These are phyloP conservation scores for Xylaria polymorpha DNA, from an alignment of 2,329 filamentous ascomycete species.

Conservation along the genomic window DNA sequence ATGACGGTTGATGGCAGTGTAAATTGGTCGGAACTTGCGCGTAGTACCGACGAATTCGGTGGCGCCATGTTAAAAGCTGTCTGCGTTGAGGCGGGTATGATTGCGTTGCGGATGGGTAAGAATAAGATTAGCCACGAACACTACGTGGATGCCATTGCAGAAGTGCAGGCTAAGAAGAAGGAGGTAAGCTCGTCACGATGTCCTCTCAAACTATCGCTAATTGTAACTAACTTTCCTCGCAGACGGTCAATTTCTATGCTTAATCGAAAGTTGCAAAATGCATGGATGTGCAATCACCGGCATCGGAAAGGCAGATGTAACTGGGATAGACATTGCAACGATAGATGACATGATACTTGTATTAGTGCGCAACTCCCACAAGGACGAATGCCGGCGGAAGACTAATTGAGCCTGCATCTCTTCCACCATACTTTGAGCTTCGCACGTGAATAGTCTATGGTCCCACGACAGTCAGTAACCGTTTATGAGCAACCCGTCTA, in stretches of 20 bases:
- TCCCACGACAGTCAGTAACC: not conserved
- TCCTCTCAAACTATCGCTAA: not conserved
- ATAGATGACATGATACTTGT: slow-evolving; percentile 44
- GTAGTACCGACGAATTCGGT: slow-evolving; percentile 98
- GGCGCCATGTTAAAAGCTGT: slow-evolving; percentile 98
- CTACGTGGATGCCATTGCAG: slow-evolving; percentile 97
- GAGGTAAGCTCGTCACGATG: slow-evolving; percentile 64
- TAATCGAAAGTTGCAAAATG: slow-evolving; percentile 42
- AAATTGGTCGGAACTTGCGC: slow-evolving; percentile 95
- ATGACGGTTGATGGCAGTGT: slow-evolving; percentile 95
- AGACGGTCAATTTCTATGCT: slow-evolving; percentile 66
- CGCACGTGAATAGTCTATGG: not conserved
- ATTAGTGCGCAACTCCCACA: slow-evolving; percentile 40
- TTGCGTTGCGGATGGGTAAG: slow-evolving; percentile 92
- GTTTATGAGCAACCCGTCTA: not conserved
- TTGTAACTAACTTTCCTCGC: slow-evolving; percentile 43
- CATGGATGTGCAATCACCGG: slow-evolving; percentile 13
- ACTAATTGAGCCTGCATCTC: slow-evolving; percentile 6
- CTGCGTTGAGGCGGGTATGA: slow-evolving; percentile 99
- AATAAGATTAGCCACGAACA: slow-evolving; percentile 98
- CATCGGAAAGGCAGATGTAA: slow-evolving; percentile 27
- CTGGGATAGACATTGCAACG: slow-evolving; percentile 41
- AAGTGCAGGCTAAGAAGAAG: slow-evolving; percentile 97
- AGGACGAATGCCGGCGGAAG: slow-evolving; percentile 9
- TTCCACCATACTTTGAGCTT: not conserved